Percentiles rank a stretch among this genome's conserved stretches.
phyloP scores from a whole-genome alignment of 176 grass and related monocot genomes.

The Rhipidocladum racemiflorum region DNA sequence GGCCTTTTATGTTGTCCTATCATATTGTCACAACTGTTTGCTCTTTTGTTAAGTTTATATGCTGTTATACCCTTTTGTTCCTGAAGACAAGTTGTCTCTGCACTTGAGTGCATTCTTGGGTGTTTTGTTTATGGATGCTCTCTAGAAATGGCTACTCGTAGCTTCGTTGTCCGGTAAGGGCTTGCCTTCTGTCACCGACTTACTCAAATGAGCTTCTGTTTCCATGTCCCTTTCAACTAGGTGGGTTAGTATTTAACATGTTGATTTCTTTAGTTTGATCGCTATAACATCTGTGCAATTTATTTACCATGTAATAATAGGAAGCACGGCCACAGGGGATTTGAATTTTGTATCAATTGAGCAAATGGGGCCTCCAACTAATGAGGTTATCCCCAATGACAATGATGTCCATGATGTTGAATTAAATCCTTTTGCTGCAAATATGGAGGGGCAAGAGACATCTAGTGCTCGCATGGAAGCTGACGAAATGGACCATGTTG shows the following conservation, averaged over 20 bases:
- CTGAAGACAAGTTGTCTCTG: constrained; percentile 1
- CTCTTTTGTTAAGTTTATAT: neutral
- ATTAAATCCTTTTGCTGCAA: too few relatives aligned
- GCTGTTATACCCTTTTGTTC: neutral
- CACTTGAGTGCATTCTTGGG: neutral
- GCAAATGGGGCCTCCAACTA: too few relatives aligned
- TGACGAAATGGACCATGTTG: too few relatives aligned
- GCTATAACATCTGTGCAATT: too few relatives aligned
- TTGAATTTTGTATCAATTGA: too few relatives aligned
- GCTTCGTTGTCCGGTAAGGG: constrained; percentile 14
- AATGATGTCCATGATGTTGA: too few relatives aligned
- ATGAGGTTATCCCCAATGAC: too few relatives aligned
- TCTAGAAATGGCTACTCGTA: constrained; percentile 40
- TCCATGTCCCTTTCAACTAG: constrained; percentile 35
- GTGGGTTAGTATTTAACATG: constrained; percentile 14
- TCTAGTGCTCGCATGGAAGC: too few relatives aligned
- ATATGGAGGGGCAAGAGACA: too few relatives aligned
- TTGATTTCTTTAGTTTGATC: too few relatives aligned
- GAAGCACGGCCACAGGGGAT: too few relatives aligned
- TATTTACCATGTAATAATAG: too few relatives aligned
- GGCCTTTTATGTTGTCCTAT: neutral
- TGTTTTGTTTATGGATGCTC: constrained; percentile 29
- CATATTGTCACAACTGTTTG: constrained; percentile 24
- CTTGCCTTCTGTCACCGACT: constrained; percentile 16
- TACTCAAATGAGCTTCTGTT: constrained; percentile 19